Base-by-base conservation (phyloP, 495 filamentous ascomycete species). In the Melanomma pulvis-pyrius region DNA sequence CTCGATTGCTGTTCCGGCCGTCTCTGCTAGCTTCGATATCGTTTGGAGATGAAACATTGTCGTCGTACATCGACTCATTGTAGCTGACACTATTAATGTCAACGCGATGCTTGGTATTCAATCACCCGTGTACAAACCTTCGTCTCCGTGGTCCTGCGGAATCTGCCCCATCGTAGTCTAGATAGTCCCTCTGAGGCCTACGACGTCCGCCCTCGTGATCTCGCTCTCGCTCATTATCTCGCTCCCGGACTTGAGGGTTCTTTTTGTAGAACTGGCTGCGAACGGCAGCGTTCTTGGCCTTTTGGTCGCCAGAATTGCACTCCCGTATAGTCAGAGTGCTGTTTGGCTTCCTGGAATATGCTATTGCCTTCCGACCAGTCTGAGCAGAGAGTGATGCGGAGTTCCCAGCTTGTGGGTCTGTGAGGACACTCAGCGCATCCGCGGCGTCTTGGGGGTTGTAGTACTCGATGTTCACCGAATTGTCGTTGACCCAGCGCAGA, bases 401-500 rank as follows among this genome's bases (percentile, higher is more conserved):
- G 17, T 83, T 80, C 61, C 76, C 72, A 52, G 81, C 76, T 25
- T 76, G 74, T 1, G 80, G 63, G 1, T 73, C 76, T 11, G 82
- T 75, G 50, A 97, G 82, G 5, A 86, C 83, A 46, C 79, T 72
- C n/a, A 98, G 82, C 15, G 92, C 93, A 53, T 85, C 80, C 1
- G 82, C 70, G 0, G 93, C 93, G n/a, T 82, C 73, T n/a, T 88
- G 85, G 21, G 88, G 77, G 25, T 81, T 83, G 28, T 82, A 80
- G 80, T 92, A 98, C 47, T 93, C 73, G 32, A 96, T 74, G 69
- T 97, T 97, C 63, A 92, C 91, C 0, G 92, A 94, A 19, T 85
- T 89, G 74, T 98, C 94, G 71, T 98, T 90, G 65, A 98, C 93
- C 94, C 94, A 98, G 77, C 97, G 91, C 68, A 97, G 79, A 21